Percentiles rank a stretch among this genome's conserved stretches.
These are phyloP conservation scores for Torulaspora pretoriensis DNA, from an alignment of 1,139 yeast genomes.

Conservation along the genomic window DNA sequence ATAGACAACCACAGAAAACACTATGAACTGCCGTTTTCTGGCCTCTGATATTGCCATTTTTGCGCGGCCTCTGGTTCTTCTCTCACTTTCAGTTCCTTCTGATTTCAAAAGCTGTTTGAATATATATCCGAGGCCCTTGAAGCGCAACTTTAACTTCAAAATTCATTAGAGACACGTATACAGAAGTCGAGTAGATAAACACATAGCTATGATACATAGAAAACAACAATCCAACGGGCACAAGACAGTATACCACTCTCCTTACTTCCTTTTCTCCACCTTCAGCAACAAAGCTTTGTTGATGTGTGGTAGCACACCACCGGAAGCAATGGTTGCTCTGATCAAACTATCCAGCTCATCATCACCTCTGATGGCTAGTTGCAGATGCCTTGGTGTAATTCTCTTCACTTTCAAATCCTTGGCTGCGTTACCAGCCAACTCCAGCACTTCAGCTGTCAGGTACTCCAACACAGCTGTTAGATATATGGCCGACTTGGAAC, in stretches of 20 bases:
- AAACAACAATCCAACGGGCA: background rate
- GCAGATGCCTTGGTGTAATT: conserved; percentile 98
- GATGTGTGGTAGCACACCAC: conserved; percentile 98
- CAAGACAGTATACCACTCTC: background rate
- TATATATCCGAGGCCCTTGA: background rate
- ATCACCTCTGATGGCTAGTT: conserved; percentile 97
- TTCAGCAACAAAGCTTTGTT: conserved; percentile 88
- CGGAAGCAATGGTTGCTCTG: conserved; percentile 96
- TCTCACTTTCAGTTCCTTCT: background rate
- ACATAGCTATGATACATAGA: conserved; percentile 4
- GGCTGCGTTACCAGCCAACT: conserved; percentile 98
- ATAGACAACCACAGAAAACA: conserved; percentile 15
- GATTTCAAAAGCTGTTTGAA: too few species aligned
- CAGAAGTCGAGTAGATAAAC: background rate
- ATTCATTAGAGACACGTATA: conserved; percentile 4
- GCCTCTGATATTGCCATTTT: conserved; percentile 13
- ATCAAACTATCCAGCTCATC: conserved; percentile 95
- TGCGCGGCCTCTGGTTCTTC: background rate
- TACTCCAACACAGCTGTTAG: conserved; percentile 96
- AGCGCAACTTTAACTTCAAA: background rate
- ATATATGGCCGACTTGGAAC: conserved; percentile 95
- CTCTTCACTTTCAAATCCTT: conserved; percentile 97
- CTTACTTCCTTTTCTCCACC: conserved; percentile 49
- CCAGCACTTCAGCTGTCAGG: conserved; percentile 96
- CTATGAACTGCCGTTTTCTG: conserved; percentile 16